These are phyloP conservation scores for Wallacemonas sp. DNA, from an alignment of 208 protist species.

Conservation along the genomic window DNA sequence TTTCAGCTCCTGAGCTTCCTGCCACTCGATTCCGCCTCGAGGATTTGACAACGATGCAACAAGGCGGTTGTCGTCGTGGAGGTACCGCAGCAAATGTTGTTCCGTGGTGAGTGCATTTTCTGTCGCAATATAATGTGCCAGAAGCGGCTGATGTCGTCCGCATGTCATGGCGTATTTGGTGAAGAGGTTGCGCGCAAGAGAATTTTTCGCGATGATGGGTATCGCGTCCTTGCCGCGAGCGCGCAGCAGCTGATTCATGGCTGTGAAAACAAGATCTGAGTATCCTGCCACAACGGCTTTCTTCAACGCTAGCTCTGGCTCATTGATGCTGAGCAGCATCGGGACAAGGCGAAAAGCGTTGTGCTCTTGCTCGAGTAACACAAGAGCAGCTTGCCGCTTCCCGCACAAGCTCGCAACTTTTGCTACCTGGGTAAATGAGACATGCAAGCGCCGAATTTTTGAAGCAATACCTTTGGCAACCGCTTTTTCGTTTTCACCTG, in stretches of 20 bases:
- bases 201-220: slow-evolving; percentile 29
- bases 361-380: slow-evolving; percentile 56
- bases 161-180: slow-evolving; percentile 35
- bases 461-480: slow-evolving; percentile 42
- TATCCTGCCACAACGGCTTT: slow-evolving; percentile 42
- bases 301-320: slow-evolving; percentile 61
- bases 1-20: slow-evolving; percentile 8
- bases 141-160: background rate
- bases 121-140: background rate
- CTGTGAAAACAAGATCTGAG: slow-evolving; percentile 70
- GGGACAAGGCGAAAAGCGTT: slow-evolving; percentile 48
- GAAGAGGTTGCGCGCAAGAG: slow-evolving; percentile 37
- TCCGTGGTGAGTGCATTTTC: slow-evolving; percentile 27
- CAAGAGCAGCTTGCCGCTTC: slow-evolving; percentile 45
- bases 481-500: slow-evolving; percentile 28
- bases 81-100: slow-evolving; percentile 5
- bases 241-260: slow-evolving; percentile 57
- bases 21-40: slow-evolving; percentile 9
- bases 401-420: slow-evolving; percentile 47
- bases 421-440: slow-evolving; percentile 63
- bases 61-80: background rate
- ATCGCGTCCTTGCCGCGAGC: slow-evolving; percentile 35
- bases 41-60: slow-evolving; percentile 3
- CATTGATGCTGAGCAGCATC: slow-evolving; percentile 68
- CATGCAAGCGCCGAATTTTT: slow-evolving; percentile 44